Conservation (phyloP, 495 filamentous ascomycete species). For the Daldinia bambusicola region DNA sequence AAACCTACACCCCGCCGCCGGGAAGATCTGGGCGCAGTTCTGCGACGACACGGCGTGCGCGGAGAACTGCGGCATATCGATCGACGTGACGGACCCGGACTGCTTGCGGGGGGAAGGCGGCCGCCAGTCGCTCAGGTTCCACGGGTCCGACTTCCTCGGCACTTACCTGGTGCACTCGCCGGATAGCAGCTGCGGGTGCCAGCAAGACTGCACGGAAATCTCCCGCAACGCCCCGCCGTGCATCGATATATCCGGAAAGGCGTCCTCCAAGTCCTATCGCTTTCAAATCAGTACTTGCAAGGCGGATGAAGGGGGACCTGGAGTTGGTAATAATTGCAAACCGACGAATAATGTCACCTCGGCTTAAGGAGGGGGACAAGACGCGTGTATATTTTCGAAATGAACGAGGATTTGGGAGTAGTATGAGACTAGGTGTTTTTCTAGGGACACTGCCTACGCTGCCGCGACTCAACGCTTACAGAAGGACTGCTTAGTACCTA, state of each 20-base stretch:
- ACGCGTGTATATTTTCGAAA: neutral
- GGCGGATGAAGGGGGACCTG: constrained; percentile 18
- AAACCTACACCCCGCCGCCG: constrained; percentile 6
- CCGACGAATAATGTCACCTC: neutral
- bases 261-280: constrained; percentile 19
- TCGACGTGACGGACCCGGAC: constrained; percentile 20
- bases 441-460: neutral
- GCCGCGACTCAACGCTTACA: neutral
- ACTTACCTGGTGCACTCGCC: constrained; percentile 32
- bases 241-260: constrained; percentile 25
- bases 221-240: constrained; percentile 18
- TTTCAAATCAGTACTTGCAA: constrained; percentile 31
- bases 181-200: constrained; percentile 23
- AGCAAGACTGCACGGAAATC: constrained; percentile 35
- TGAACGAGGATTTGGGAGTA: neutral
- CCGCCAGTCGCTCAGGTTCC: constrained; percentile 25
- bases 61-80: constrained; percentile 30
- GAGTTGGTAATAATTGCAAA: constrained; percentile 24
- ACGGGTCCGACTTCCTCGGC: constrained; percentile 25
- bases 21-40: constrained; percentile 33
- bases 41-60: constrained; percentile 31
- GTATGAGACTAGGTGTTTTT: neutral
- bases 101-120: constrained; percentile 12
- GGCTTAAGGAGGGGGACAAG: neutral
- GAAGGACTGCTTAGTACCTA: no score